Conservation (phyloP, 208 protist genomes). For the Leishmania amazonensis region DNA sequence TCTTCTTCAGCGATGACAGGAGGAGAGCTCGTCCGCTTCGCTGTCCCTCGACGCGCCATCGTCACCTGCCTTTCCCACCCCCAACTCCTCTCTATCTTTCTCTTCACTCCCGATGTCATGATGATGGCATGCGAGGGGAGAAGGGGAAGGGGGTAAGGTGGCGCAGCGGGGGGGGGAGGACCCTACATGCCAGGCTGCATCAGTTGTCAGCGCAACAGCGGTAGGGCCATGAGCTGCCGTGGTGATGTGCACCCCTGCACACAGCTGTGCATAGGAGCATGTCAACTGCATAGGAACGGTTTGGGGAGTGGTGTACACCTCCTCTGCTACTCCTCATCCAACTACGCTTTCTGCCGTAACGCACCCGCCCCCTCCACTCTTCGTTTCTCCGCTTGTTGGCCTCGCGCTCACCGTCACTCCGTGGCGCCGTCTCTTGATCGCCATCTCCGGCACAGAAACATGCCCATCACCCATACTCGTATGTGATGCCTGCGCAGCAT, state of each 20-base stretch:
- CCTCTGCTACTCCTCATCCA: background rate
- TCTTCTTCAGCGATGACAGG: background rate
- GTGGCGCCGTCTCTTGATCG: conserved; percentile 8
- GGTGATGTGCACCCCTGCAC: background rate
- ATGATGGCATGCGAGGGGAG: background rate
- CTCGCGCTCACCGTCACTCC: background rate
- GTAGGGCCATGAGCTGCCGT: background rate
- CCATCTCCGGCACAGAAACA: background rate
- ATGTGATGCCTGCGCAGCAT: background rate
- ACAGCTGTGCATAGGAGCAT: background rate
- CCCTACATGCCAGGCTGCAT: background rate
- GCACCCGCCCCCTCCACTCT: background rate
- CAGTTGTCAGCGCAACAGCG: background rate
- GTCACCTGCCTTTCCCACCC: background rate
- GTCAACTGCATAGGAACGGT: background rate
- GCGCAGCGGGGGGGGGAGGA: background rate
- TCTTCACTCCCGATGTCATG: background rate
- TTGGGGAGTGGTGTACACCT: background rate
- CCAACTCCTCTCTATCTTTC: background rate
- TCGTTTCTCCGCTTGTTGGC: background rate
- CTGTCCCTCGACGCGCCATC: background rate
- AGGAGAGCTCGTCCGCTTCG: background rate
- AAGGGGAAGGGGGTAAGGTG: background rate
- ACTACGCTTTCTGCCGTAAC: background rate
- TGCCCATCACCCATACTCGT: background rate